phyloP scores from a whole-genome alignment of 108 stramenopile genomes.

The Ochromonas danica region DNA sequence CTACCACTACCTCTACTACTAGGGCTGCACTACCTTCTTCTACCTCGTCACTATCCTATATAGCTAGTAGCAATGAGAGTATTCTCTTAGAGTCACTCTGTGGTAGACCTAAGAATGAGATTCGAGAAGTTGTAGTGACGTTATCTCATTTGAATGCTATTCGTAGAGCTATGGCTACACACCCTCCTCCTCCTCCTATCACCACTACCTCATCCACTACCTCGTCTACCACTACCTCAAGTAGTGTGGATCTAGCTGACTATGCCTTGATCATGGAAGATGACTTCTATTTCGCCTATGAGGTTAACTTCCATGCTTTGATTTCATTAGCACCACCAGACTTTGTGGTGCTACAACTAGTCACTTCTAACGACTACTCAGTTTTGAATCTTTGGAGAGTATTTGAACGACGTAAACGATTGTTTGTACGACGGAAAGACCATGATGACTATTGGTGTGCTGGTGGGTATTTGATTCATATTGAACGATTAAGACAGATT shows the following conservation, averaged over 20 bases:
- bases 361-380: background rate
- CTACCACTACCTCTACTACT: too few species aligned
- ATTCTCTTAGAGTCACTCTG: background rate
- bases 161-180: background rate
- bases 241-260: too few species aligned
- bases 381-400: background rate
- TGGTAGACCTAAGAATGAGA: background rate
- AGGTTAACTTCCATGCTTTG: background rate
- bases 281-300: background rate
- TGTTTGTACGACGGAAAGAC: background rate
- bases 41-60: too few species aligned
- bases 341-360: background rate
- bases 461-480: background rate
- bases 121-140: background rate
- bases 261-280: background rate
- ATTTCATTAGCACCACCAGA: background rate
- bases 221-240: too few species aligned
- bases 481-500: background rate
- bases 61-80: too few species aligned
- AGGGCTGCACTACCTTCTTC: too few species aligned
- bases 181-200: background rate
- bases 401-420: background rate
- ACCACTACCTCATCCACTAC: too few species aligned
- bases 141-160: background rate
- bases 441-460: background rate